Conservation (phyloP, 176 grass and related monocot species). For the Oryza glumipatula region DNA sequence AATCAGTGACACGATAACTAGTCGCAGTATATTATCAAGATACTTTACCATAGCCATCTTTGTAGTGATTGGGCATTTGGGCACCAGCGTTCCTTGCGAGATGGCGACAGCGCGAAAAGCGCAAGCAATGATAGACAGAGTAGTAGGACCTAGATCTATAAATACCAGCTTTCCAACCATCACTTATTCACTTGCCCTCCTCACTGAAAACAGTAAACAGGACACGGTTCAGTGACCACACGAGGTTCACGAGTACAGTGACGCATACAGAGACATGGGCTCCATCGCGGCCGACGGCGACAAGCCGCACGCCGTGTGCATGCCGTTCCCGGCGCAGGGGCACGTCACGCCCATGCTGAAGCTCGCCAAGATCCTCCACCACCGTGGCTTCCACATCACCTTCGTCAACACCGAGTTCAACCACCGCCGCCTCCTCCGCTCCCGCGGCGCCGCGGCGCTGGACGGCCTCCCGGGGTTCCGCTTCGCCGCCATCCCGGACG, state of each 20-base stretch:
- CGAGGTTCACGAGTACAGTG: not conserved
- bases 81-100: not conserved
- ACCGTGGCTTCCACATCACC: slow-evolving; percentile 63
- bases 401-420: slow-evolving; percentile 77
- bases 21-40: too few species aligned
- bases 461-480: slow-evolving; percentile 42
- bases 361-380: slow-evolving; percentile 67
- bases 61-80: too few species aligned
- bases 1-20: too few species aligned
- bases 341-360: slow-evolving; percentile 73
- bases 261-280: slow-evolving; percentile 34
- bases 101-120: not conserved
- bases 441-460: slow-evolving; percentile 33
- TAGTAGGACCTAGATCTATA: not conserved
- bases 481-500: slow-evolving; percentile 61
- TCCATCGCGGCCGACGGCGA: slow-evolving; percentile 8
- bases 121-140: not conserved
- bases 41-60: too few species aligned
- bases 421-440: slow-evolving; percentile 48
- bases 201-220: not conserved
- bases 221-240: not conserved
- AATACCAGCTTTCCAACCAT: not conserved
- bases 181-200: not conserved
- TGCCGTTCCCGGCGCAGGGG: slow-evolving; percentile 60
- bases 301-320: slow-evolving; percentile 52